These are phyloP conservation scores for Dorcoceras hygrometricum DNA, from an alignment of 257 asterid genomes.

Conservation along the genomic window DNA sequence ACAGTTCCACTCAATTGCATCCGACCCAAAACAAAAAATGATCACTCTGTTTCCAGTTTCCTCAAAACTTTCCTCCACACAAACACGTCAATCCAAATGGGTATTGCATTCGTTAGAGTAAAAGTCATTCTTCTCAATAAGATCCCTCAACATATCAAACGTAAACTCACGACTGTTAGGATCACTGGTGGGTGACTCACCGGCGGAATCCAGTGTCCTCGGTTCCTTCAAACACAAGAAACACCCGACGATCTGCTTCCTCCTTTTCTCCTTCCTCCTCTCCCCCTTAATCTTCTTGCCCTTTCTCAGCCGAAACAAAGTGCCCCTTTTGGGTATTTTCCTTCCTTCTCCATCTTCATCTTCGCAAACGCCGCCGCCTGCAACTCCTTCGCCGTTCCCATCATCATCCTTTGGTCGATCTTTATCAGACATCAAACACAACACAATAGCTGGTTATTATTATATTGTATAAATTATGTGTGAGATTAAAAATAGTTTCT, in stretches of 20 bases:
- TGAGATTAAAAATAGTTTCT: neutral
- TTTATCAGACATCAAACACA: conserved; percentile 52
- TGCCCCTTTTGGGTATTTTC: conserved; percentile 24
- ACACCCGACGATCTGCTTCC: conserved; percentile 36
- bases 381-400: conserved; percentile 14
- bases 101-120: conserved; percentile 71
- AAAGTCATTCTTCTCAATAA: conserved; percentile 84
- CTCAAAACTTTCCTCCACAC: neutral
- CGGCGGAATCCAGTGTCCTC: conserved; percentile 51
- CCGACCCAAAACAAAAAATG: conserved; percentile 20
- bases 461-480: too few species aligned
- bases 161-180: conserved; percentile 74
- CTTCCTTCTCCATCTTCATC: conserved; percentile 31
- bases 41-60: conserved; percentile 14
- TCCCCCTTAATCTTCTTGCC: conserved; percentile 34
- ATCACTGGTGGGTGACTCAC: conserved; percentile 78
- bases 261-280: conserved; percentile 39
- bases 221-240: conserved; percentile 50
- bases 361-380: neutral
- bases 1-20: conserved; percentile 15
- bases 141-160: conserved; percentile 54
- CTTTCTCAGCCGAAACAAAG: conserved; percentile 49
- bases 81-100: conserved; percentile 41
- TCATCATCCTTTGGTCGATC: conserved; percentile 25
- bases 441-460: neutral